Evolutionary conservation across 805 yeast genomes (phyloP), one percentile per base, ranked within the genome.

Genomic region (Barnettozyma sucrosica): DNA sequence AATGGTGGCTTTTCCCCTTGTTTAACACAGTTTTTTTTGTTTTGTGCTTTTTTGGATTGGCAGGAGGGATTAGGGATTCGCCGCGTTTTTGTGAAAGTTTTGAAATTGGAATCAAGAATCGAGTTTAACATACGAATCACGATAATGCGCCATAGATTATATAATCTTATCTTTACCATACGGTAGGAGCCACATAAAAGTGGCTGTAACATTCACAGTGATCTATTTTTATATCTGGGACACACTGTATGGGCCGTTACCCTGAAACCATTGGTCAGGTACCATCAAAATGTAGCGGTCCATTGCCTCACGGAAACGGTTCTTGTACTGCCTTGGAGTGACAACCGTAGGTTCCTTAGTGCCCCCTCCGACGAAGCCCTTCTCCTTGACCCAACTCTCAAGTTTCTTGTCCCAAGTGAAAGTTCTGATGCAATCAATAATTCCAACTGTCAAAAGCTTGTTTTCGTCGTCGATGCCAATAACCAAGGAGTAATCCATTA

Each of bases 381-480:
- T 85, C 48, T 95, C 99, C 63, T 93, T 93, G 33, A 93, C 99
- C 99, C 99, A 93, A 63, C 95, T 89, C 64, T 93, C 99, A 24
- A 93, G 79, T 66, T 90, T 93, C 66, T 93, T 93, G 60, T 93
- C 99, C 99, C 99, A 93, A 0, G 99, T 93, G 59, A 92, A 93
- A 0, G 99, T 89, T 50, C 99, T 69, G 39, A 93, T 81, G 72
- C 95, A 93, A 65, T 93, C 85, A 51, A 93, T 90, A 36, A 93
- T 90, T 4, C 99, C 99, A 13, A 90, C 96, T 18, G 89, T 89
- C 33, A 93, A 71, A 46, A 83, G 83, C 44, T 76, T 75, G 52
- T 77, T 77, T 20, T 78, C 75, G 43, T 66, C 70, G 61, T 93
- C 96, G 36, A 93, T 87, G 0, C 98, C 99, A 50, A 93, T 83